These are phyloP conservation scores for Trichoderma arundinaceum DNA, from an alignment of 2,329 filamentous ascomycete species.

Conservation along the genomic window DNA sequence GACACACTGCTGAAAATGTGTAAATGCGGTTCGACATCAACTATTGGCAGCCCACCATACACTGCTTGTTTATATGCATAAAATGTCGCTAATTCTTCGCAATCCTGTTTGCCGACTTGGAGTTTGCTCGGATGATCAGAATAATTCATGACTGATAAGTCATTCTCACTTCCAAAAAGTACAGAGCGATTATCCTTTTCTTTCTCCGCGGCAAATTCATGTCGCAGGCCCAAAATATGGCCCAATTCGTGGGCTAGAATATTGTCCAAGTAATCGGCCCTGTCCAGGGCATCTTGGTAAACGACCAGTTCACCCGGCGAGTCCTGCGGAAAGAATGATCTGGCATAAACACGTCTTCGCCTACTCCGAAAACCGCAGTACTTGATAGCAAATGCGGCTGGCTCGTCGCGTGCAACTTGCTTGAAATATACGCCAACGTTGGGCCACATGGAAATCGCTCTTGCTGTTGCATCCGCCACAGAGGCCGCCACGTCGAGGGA, in stretches of 20 bases:
- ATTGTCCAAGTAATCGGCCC: neutral
- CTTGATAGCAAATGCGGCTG: neutral
- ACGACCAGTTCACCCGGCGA: neutral
- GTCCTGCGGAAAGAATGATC: neutral
- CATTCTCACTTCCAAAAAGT: neutral
- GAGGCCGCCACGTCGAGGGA: neutral
- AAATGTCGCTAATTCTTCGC: neutral
- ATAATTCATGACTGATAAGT: conserved; percentile 4
- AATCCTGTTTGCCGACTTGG: neutral
- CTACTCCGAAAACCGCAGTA: neutral
- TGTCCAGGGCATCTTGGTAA: neutral
- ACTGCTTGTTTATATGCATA: neutral
- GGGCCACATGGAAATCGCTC: neutral
- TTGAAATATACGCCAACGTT: neutral
- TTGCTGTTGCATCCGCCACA: neutral
- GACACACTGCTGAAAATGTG: too few relatives aligned
- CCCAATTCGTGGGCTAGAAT: conserved; percentile 11
- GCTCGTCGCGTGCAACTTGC: neutral
- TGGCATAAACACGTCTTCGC: neutral
- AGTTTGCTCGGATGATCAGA: neutral
- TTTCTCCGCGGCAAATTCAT: neutral
- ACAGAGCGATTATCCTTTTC: neutral
- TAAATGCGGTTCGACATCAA: neutral
- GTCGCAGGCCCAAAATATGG: neutral
- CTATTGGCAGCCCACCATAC: neutral